Conservation (phyloP, 1,284 basidiomycete genomes). For the Sporisorium sorghi region DNA sequence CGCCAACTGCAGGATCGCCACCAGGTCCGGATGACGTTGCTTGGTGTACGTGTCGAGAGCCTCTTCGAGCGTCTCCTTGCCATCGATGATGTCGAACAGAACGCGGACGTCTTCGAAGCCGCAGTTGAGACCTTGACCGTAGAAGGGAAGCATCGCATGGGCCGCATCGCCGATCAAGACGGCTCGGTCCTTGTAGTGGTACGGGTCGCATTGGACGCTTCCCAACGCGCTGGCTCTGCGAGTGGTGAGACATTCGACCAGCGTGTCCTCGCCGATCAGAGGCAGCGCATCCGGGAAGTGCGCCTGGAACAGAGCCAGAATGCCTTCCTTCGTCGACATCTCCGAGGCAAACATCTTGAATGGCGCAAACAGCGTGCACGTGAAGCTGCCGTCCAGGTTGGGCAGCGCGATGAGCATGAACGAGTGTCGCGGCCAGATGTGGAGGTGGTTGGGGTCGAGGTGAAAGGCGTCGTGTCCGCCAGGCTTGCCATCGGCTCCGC, state of each 20-base stretch:
- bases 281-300: constrained; percentile 88
- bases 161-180: constrained; percentile 93
- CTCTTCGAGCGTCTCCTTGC: constrained; percentile 72
- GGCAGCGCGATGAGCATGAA: constrained; percentile 99
- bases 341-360: constrained; percentile 78
- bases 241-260: constrained; percentile 80
- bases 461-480: constrained; percentile 73
- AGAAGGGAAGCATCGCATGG: constrained; percentile 98
- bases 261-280: constrained; percentile 81
- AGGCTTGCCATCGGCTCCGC: constrained; percentile 23
- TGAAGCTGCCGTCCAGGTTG: constrained; percentile 73
- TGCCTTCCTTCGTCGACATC: constrained; percentile 69
- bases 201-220: constrained; percentile 88
- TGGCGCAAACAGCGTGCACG: constrained; percentile 88
- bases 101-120: constrained; percentile 96
- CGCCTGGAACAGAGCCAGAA: constrained; percentile 81
- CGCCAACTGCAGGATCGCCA: constrained; percentile 89
- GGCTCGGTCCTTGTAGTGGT: constrained; percentile 88
- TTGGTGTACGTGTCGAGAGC: constrained; percentile 83
- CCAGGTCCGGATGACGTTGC: constrained; percentile 84
- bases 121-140: constrained; percentile 95
- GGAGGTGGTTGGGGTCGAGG: constrained; percentile 93
- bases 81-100: constrained; percentile 79
- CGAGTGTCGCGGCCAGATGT: constrained; percentile 97
- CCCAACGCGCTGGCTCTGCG: constrained; percentile 91